A percentile compares a stretch with the other conserved stretches of the same genome.
Evolutionary conservation across 768 basidiomycete species (phyloP).

Genomic region (Tephrocybe sp.): DNA sequence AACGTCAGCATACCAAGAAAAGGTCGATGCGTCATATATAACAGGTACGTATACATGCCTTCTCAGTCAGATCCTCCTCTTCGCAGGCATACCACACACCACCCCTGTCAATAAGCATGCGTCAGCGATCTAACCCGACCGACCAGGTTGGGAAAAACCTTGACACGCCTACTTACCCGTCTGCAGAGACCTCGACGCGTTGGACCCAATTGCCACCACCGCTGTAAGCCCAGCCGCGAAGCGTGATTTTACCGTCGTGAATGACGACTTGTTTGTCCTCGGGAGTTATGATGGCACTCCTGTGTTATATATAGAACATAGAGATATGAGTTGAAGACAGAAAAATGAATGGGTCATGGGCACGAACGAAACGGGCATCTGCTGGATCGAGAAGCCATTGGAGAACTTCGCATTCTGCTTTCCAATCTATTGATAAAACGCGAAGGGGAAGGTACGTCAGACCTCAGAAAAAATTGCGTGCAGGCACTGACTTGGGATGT

Average conservation of each 20-base stretch:
- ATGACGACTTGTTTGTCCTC: slow-evolving; percentile 44
- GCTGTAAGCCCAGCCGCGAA: slow-evolving; percentile 45
- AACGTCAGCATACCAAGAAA: no score
- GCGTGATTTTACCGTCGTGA: slow-evolving; percentile 46
- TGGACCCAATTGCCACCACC: slow-evolving; percentile 56
- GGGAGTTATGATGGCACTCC: slow-evolving; percentile 50
- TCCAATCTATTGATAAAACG: slow-evolving; percentile 34
- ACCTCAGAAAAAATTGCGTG: no score
- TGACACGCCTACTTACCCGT: slow-evolving; percentile 32
- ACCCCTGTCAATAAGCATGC: slow-evolving; percentile 28
- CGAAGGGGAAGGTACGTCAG: not conserved
- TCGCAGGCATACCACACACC: slow-evolving; percentile 50
- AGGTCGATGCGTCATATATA: not conserved
- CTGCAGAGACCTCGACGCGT: slow-evolving; percentile 52
- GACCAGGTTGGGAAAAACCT: not conserved
- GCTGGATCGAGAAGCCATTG: slow-evolving; percentile 56
- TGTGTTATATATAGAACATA: slow-evolving; percentile 19
- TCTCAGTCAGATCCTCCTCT: slow-evolving; percentile 48
- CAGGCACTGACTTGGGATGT: slow-evolving; percentile 43
- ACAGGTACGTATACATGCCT: slow-evolving; percentile 29
- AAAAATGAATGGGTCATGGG: not conserved
- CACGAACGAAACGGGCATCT: slow-evolving; percentile 60
- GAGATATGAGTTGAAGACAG: not conserved
- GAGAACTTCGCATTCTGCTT: slow-evolving; percentile 54
- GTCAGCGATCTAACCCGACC: not conserved